Percentiles rank a stretch among this genome's conserved stretches.
Evolutionary conservation across 2,329 filamentous ascomycete genomes (phyloP).

Genomic region (Phoma herbarum): DNA sequence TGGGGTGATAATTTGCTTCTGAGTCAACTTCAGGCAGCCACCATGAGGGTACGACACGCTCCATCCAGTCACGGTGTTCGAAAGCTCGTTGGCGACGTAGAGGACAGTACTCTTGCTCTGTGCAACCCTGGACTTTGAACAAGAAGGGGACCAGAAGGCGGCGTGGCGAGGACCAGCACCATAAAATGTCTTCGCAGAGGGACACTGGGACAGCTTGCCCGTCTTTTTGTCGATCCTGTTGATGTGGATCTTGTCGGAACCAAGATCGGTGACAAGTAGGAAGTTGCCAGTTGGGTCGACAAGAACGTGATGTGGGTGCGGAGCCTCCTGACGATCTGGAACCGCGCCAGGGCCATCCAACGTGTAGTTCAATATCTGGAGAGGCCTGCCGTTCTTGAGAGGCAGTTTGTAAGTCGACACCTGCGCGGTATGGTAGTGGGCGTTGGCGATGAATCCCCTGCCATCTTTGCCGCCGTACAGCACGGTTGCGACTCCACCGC

Average conservation of each 20-base stretch:
- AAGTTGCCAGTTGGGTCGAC: constrained; percentile 61
- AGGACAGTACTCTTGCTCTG: constrained; percentile 34
- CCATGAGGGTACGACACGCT: constrained; percentile 41
- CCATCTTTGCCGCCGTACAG: constrained; percentile 45
- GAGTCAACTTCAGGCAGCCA: constrained; percentile 44
- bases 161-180: constrained; percentile 65
- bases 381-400: constrained; percentile 37
- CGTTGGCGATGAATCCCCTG: constrained; percentile 43
- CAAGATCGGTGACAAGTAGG: constrained; percentile 63
- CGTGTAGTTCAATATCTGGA: constrained; percentile 44
- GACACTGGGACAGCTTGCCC: constrained; percentile 59
- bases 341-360: constrained; percentile 54
- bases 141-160: constrained; percentile 57
- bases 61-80: constrained; percentile 46
- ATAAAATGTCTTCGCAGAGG: constrained; percentile 52
- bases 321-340: constrained; percentile 61
- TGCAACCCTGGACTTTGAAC: constrained; percentile 29
- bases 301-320: constrained; percentile 64
- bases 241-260: constrained; percentile 64
- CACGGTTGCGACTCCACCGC: constrained; percentile 38
- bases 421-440: constrained; percentile 47
- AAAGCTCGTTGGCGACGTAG: constrained; percentile 48
- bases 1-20: constrained; percentile 46
- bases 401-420: constrained; percentile 50
- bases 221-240: constrained; percentile 59